A percentile compares a stretch with the other conserved stretches of the same genome.
Evolutionary conservation across 805 yeast genomes (phyloP).

Genomic region (Candida ortonii): DNA sequence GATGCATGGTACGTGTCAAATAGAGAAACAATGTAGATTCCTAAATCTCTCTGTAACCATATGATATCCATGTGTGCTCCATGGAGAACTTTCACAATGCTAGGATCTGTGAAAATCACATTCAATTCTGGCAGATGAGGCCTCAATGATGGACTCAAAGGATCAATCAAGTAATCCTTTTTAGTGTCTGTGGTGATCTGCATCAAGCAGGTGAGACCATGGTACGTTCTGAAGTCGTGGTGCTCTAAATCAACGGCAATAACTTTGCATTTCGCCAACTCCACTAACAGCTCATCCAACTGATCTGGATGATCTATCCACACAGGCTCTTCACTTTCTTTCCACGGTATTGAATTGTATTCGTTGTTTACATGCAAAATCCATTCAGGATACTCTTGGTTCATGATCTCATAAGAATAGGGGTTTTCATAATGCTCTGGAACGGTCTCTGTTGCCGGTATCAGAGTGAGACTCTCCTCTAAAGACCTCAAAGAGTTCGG

Average conservation of each 20-base stretch:
- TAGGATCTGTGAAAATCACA: constrained; percentile 75
- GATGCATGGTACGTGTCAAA: constrained; percentile 95
- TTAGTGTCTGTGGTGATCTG: constrained; percentile 72
- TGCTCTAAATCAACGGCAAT: constrained; percentile 96
- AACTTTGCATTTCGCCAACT: constrained; percentile 49
- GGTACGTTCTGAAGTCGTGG: constrained; percentile 86
- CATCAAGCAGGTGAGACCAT: constrained; percentile 90
- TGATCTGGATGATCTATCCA: constrained; percentile 67
- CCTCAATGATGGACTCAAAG: constrained; percentile 59
- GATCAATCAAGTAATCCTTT: constrained; percentile 80
- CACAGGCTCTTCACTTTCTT: constrained; percentile 46
- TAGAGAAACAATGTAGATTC: constrained; percentile 80
- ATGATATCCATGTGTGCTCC: constrained; percentile 97
- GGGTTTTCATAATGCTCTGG: constrained; percentile 77
- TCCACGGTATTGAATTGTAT: constrained; percentile 58
- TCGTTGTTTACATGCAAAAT: constrained; percentile 48
- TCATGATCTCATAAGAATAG: constrained; percentile 68
- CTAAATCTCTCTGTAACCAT: constrained; percentile 95
- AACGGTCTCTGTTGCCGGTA: constrained; percentile 36
- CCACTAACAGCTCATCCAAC: constrained; percentile 52
- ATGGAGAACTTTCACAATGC: constrained; percentile 82
- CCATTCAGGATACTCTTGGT: constrained; percentile 63
- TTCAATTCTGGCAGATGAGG: constrained; percentile 69
- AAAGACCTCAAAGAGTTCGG: constrained; percentile 65
- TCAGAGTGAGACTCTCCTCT: constrained; percentile 46